Base-by-base conservation (phyloP, 75 land plant species). In the Cupressus sempervirens region DNA sequence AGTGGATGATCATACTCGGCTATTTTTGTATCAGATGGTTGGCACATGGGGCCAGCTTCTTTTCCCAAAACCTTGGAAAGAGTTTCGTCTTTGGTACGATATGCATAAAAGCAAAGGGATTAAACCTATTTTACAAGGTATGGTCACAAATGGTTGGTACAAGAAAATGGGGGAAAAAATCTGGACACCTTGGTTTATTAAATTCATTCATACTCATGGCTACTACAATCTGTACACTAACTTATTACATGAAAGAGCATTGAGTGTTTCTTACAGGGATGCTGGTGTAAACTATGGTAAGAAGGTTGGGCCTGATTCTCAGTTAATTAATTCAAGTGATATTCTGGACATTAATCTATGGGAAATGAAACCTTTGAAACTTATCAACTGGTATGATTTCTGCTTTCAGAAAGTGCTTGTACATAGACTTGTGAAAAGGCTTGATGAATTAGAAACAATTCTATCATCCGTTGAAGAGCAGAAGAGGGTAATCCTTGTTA, bases 171-270 rank as follows among this genome's bases (percentile, higher is more conserved):
- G 95, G 35, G 96, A 97, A 83, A 94, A 86, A 86, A 97, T 97
- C 30, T 97, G 99, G 99, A 97, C 99, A 50, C 98, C 98, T 23
- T 97, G 99, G 99, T 97, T 97, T 83, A 94, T 97, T 43, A 97
- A 94, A 67, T 97, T 97, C 82, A 92, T 92, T 13, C 93, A 97
- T 81, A 84, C 91, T 56, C 91, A 88, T 81, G 94, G 98, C 6
- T 97, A 97, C 85, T 97, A 86, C 88, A 97, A 97, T 84, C 84
- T 97, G 46, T 97, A 97, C 80, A 96, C 99, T 15, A 92, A 96
- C 84, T 93, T 97, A 67, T 26, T 74, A 50, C 85, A 85, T 80
- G 97, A 96, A 85, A 88, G 94, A 62, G 95, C 98, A 18, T 90
- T 97, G 81, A 94, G 96, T 84, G 88, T 93, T 77, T 96, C 98